Percentiles rank a stretch among this genome's conserved stretches.
These are phyloP conservation scores for Oryza meridionalis DNA, from an alignment of 176 grass and related monocot genomes.

Conservation along the genomic window DNA sequence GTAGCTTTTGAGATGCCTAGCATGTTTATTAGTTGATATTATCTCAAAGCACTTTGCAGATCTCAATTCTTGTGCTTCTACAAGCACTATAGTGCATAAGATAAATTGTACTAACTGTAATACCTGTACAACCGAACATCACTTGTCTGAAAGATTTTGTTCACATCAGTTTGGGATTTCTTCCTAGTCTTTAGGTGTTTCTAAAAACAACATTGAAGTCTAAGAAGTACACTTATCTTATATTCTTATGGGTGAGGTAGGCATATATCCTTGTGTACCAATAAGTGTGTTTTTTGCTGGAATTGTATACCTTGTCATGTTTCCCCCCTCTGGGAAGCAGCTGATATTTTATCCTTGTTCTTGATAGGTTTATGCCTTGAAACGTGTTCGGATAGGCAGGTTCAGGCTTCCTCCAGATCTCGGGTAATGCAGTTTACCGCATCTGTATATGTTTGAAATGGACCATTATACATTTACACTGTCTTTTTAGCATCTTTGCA, in stretches of 20 bases:
- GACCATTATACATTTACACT: not conserved
- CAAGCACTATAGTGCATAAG: not conserved
- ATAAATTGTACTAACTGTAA: not conserved
- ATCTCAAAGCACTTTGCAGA: not conserved
- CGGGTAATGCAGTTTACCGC: conserved; percentile 60
- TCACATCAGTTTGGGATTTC: not conserved
- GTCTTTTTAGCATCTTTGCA: conserved; percentile 12
- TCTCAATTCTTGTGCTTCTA: not conserved
- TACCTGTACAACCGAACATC: not conserved
- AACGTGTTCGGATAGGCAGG: conserved; percentile 77
- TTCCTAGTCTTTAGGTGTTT: not conserved
- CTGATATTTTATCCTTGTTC: conserved; percentile 45
- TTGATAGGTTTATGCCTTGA: conserved; percentile 75
- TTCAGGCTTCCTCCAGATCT: conserved; percentile 88
- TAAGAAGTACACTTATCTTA: not conserved
- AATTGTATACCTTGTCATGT: not conserved
- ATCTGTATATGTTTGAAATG: conserved; percentile 3
- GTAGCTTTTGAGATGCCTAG: not conserved
- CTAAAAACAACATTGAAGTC: not conserved
- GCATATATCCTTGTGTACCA: not conserved
- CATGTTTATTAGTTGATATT: not conserved
- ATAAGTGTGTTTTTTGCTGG: not conserved
- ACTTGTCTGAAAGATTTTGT: not conserved
- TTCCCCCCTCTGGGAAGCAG: not conserved
- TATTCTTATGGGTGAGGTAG: not conserved